A percentile compares a stretch with the other conserved stretches of the same genome.
Conservation (phyloP, 2,329 filamentous ascomycete genomes). For the Sclerotinia nivalis region DNA sequence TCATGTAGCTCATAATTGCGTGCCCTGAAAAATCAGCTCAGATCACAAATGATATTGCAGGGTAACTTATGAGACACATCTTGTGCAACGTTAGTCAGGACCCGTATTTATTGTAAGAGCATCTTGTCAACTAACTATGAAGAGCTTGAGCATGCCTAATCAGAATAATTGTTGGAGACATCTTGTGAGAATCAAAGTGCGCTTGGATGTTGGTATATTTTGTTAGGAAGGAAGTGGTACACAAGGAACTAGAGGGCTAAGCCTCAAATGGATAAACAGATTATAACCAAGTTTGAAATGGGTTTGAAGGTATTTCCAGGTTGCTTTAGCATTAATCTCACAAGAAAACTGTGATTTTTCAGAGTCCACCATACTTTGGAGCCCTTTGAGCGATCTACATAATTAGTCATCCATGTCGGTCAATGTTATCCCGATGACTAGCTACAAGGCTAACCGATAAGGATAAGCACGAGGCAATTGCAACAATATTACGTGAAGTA, state of each 20-base stretch:
- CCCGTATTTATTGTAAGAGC: background rate
- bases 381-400: background rate
- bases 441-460: background rate
- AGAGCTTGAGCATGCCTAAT: conserved; percentile 47
- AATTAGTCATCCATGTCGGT: conserved; percentile 6
- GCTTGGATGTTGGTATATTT: background rate
- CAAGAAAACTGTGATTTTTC: background rate
- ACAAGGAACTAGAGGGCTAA: background rate
- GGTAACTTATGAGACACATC: conserved; percentile 40
- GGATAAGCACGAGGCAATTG: background rate
- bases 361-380: background rate
- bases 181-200: conserved; percentile 29
- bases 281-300: background rate
- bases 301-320: too few species aligned
- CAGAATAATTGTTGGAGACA: conserved; percentile 46
- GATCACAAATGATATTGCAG: conserved; percentile 23
- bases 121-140: conserved; percentile 42
- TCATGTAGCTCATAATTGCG: conserved; percentile 37
- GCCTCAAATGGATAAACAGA: background rate
- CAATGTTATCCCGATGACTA: background rate
- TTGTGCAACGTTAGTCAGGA: conserved; percentile 26
- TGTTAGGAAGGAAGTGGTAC: background rate
- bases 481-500: background rate
- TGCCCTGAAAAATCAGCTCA: conserved; percentile 30
- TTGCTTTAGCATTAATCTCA: background rate